Conservation (phyloP, 805 yeast genomes). For the Suhomyces canberraensis region DNA sequence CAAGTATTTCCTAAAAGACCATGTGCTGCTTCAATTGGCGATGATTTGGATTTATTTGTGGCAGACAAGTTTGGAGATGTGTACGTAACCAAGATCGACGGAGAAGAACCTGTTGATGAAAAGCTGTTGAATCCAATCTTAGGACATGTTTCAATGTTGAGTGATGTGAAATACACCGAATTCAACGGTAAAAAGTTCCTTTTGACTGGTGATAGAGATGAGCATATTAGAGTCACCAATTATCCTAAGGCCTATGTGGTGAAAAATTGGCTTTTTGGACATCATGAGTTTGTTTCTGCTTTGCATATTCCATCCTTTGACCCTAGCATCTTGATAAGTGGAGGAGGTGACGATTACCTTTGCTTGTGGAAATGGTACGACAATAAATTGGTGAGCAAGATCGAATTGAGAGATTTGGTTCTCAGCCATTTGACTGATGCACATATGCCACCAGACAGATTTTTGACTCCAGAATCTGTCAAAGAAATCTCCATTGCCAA, state of each 20-base stretch:
- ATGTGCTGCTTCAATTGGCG: conserved; percentile 65
- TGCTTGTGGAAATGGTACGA: conserved; percentile 76
- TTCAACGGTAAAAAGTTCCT: conserved; percentile 47
- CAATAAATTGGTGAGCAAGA: conserved; percentile 43
- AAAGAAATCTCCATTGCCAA: conserved; percentile 54
- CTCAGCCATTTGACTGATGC: conserved; percentile 46
- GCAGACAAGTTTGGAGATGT: conserved; percentile 98
- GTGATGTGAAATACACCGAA: conserved; percentile 56
- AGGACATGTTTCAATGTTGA: conserved; percentile 96
- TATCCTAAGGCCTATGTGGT: conserved; percentile 78
- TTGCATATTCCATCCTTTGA: conserved; percentile 55
- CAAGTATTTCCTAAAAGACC: conserved; percentile 90
- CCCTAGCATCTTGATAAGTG: conserved; percentile 59
- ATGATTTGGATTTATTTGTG: conserved; percentile 52
- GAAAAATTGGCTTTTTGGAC: conserved; percentile 84
- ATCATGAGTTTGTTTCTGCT: conserved; percentile 73
- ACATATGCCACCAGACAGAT: conserved; percentile 65
- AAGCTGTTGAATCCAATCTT: conserved; percentile 59
- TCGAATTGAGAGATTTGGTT: conserved; percentile 44
- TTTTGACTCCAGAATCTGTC: conserved; percentile 49
- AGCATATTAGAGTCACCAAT: conserved; percentile 82
- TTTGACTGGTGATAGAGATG: conserved; percentile 90
- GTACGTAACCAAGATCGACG: conserved; percentile 52
- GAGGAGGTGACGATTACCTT: conserved; percentile 84
- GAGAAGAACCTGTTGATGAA: conserved; percentile 37